Conservation (phyloP, 345 rosid species). For the Combretum micranthum region DNA sequence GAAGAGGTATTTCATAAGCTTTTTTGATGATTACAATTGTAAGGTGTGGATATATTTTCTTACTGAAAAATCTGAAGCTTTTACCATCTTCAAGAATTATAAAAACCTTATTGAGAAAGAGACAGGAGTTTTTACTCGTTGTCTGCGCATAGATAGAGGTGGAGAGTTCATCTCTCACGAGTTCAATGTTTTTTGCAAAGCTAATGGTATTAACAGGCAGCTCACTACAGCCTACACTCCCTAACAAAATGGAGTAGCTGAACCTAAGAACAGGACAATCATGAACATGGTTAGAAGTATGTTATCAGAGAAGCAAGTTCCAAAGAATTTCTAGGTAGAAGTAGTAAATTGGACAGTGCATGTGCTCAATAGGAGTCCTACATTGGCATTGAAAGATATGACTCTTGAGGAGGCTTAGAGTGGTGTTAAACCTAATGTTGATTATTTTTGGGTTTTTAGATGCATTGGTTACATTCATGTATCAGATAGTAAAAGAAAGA, state of each 20-base stretch:
- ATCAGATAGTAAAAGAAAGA: background rate
- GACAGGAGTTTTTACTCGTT: background rate
- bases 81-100: background rate
- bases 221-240: background rate
- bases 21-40: constrained; percentile 3
- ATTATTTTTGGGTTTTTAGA: background rate
- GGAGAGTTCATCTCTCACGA: background rate
- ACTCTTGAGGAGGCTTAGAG: constrained; percentile 2
- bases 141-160: background rate
- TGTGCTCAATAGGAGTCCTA: constrained; percentile 6
- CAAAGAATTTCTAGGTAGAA: background rate
- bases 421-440: background rate
- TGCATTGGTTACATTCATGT: constrained; percentile 3
- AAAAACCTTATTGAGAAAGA: background rate
- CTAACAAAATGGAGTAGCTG: background rate
- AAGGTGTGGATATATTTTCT: constrained; percentile 1
- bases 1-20: too few relatives aligned
- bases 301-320: background rate
- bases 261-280: background rate
- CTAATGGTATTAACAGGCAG: background rate
- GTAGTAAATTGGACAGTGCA: constrained; percentile 1
- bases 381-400: background rate
- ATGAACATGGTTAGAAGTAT: constrained; percentile 1
- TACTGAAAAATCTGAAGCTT: background rate
- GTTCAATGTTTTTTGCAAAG: background rate